A percentile compares a stretch with the other conserved stretches of the same genome.
Evolutionary conservation across 2,329 filamentous ascomycete species (phyloP).

Genomic region (Colletotrichum sojae): DNA sequence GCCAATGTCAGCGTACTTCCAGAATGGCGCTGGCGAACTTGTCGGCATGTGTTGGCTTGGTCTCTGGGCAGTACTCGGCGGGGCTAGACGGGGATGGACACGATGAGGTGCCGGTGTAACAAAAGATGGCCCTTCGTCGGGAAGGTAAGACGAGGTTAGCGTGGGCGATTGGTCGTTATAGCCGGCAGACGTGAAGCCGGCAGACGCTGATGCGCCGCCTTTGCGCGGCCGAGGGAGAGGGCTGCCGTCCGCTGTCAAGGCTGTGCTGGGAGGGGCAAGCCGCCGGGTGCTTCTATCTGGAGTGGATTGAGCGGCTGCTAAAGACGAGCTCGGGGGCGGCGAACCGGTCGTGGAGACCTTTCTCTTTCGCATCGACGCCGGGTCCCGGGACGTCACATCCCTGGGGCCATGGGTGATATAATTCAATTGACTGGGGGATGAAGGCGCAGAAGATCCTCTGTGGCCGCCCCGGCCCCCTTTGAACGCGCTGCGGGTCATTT

Average conservation of each 20-base stretch:
- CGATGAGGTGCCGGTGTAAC: slow-evolving; percentile 81
- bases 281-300: slow-evolving; percentile 65
- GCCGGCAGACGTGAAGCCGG: slow-evolving; percentile 63
- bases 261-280: slow-evolving; percentile 48
- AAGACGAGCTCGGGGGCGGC: slow-evolving; percentile 66
- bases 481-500: slow-evolving; percentile 83
- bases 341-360: slow-evolving; percentile 69
- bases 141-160: slow-evolving; percentile 73
- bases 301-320: slow-evolving; percentile 68
- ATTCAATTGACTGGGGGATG: slow-evolving; percentile 74
- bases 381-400: slow-evolving; percentile 67
- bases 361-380: slow-evolving; percentile 68
- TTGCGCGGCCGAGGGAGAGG: slow-evolving; percentile 72
- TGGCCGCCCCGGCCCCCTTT: slow-evolving; percentile 74
- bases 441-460: slow-evolving; percentile 78
- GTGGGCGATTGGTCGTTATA: slow-evolving; percentile 72
- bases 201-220: slow-evolving; percentile 58
- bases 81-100: slow-evolving; percentile 81
- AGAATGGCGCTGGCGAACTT: slow-evolving; percentile 88
- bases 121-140: slow-evolving; percentile 73
- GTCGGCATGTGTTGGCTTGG: slow-evolving; percentile 90
- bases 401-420: slow-evolving; percentile 72
- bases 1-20: slow-evolving; percentile 85
- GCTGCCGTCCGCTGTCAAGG: slow-evolving; percentile 69
- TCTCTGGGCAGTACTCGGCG: slow-evolving; percentile 84